Percentiles rank a stretch among this genome's conserved stretches.
These are phyloP conservation scores for Canariomyces notabilis DNA, from an alignment of 2,329 filamentous ascomycete genomes.

Conservation along the genomic window DNA sequence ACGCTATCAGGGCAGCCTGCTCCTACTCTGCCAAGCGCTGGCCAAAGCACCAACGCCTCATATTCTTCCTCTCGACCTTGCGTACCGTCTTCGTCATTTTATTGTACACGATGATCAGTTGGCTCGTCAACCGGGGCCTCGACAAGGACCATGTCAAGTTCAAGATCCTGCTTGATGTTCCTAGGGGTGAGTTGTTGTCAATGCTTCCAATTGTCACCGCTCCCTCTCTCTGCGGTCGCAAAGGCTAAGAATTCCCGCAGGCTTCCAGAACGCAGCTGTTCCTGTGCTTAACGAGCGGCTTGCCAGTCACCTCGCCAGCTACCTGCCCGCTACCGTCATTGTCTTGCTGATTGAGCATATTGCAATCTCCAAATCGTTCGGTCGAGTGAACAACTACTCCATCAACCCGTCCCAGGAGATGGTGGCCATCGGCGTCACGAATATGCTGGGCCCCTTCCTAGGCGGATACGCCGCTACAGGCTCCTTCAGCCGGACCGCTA, in stretches of 20 bases:
- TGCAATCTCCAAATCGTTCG: conserved; percentile 94
- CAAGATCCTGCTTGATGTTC: conserved; percentile 69
- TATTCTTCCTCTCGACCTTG: conserved; percentile 89
- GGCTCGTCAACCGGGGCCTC: conserved; percentile 69
- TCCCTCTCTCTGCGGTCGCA: not conserved
- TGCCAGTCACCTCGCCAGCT: conserved; percentile 60
- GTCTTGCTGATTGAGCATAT: conserved; percentile 97
- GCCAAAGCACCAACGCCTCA: conserved; percentile 64
- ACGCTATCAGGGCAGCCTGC: conserved; percentile 65
- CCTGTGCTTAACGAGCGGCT: conserved; percentile 64
- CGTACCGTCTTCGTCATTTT: conserved; percentile 88
- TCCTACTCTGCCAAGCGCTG: conserved; percentile 62
- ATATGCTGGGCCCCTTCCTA: conserved; percentile 85
- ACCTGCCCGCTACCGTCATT: conserved; percentile 82
- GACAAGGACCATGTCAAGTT: conserved; percentile 58
- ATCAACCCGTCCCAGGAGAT: conserved; percentile 96
- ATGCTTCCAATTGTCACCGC: conserved; percentile 1
- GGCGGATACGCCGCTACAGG: conserved; percentile 90
- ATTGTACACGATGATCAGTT: conserved; percentile 88
- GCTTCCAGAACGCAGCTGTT: conserved; percentile 73
- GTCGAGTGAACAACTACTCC: conserved; percentile 89
- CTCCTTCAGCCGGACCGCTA: conserved; percentile 92
- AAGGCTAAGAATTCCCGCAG: conserved; percentile 31
- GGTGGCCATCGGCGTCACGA: conserved; percentile 87
- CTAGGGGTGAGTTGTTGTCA: conserved; percentile 52